phyloP scores from a whole-genome alignment of 2,329 filamentous ascomycete species.

The Coniochaeta sp. region DNA sequence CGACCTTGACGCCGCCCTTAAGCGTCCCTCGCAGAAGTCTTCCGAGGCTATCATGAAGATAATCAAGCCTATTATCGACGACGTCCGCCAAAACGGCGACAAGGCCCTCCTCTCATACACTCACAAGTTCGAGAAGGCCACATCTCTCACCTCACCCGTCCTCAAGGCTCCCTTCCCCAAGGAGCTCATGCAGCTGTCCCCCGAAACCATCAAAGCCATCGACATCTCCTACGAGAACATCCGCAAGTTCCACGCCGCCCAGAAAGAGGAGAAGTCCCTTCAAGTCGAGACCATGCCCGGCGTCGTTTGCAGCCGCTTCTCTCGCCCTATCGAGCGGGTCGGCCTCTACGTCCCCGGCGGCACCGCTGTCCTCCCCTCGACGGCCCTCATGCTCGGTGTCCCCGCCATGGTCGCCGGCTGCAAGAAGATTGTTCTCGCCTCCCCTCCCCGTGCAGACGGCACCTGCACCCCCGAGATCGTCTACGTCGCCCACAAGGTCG shows the following conservation, averaged over 20 bases:
- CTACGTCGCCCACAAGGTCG: slow-evolving; percentile 94
- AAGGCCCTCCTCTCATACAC: slow-evolving; percentile 86
- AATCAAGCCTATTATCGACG: slow-evolving; percentile 84
- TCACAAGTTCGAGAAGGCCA: slow-evolving; percentile 96
- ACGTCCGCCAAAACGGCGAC: slow-evolving; percentile 77
- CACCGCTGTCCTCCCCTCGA: slow-evolving; percentile 93
- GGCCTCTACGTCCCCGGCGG: slow-evolving; percentile 94
- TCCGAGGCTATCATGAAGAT: slow-evolving; percentile 91
- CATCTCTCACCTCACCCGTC: slow-evolving; percentile 81
- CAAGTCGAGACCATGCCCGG: slow-evolving; percentile 96
- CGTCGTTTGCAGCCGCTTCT: slow-evolving; percentile 89
- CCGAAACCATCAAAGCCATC: slow-evolving; percentile 86
- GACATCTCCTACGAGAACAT: slow-evolving; percentile 94
- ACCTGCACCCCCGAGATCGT: slow-evolving; percentile 94
- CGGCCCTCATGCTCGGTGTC: slow-evolving; percentile 95
- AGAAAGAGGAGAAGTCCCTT: slow-evolving; percentile 76
- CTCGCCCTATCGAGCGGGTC: slow-evolving; percentile 88
- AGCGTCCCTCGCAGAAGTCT: slow-evolving; percentile 87
- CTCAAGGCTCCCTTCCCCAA: slow-evolving; percentile 82
- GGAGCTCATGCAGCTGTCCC: slow-evolving; percentile 75
- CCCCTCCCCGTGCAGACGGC: slow-evolving; percentile 82
- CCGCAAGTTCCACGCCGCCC: slow-evolving; percentile 84
- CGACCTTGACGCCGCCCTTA: slow-evolving; percentile 67
- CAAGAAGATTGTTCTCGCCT: slow-evolving; percentile 88
- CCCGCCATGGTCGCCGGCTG: slow-evolving; percentile 97